Evolutionary conservation across 345 rosid species (phyloP).

Genomic region (Salix caprea): DNA sequence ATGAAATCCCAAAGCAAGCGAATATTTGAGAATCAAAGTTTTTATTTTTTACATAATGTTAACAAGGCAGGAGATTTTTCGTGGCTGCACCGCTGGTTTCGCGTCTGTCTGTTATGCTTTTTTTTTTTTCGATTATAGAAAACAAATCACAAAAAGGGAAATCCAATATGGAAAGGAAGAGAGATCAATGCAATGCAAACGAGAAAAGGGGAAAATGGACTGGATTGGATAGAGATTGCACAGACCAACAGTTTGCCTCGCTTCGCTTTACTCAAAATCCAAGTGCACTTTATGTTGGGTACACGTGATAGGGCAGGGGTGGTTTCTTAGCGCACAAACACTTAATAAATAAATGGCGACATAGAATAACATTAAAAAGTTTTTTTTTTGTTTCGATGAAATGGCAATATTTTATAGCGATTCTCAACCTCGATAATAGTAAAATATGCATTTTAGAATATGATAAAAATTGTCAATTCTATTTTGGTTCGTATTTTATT

Average conservation of each 20-base stretch:
- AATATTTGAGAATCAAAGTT: background rate
- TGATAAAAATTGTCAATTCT: too few species aligned
- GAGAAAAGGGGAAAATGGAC: background rate
- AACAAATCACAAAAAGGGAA: background rate
- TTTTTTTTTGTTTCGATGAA: too few species aligned
- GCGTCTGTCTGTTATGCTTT: constrained; percentile 5
- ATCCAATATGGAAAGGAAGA: background rate
- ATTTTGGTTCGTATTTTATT: too few species aligned
- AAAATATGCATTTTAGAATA: too few species aligned
- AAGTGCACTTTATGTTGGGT: background rate
- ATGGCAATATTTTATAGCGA: too few species aligned
- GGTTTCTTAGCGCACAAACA: too few species aligned
- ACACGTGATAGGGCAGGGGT: background rate
- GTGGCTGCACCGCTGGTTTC: constrained; percentile 34
- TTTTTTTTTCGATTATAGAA: background rate
- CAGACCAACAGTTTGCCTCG: background rate
- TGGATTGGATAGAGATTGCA: background rate
- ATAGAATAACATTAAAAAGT: too few species aligned
- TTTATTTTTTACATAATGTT: too few species aligned
- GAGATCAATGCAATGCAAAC: background rate
- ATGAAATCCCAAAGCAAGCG: constrained; percentile 10
- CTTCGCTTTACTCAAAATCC: background rate
- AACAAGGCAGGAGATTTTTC: constrained; percentile 13
- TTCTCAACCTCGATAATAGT: too few species aligned
- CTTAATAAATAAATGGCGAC: too few species aligned